Evolutionary conservation across 2,329 filamentous ascomycete genomes (phyloP).

Genomic region (Cercospora berteroae): DNA sequence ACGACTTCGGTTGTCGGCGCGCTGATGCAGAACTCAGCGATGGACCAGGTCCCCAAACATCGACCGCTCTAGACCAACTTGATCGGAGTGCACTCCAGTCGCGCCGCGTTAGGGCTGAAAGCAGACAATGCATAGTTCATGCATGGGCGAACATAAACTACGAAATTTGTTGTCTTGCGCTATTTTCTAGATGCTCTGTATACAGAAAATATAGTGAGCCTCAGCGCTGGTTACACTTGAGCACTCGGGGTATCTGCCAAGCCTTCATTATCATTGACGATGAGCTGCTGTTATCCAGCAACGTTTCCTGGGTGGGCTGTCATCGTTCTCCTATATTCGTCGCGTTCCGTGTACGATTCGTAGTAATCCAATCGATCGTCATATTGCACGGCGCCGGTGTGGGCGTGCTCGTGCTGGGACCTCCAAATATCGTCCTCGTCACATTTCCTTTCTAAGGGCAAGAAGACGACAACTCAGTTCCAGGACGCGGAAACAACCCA

Average conservation of each 20-base stretch:
- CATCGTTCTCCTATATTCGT: background rate
- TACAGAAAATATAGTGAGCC: background rate
- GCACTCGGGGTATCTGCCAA: background rate
- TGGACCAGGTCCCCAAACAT: background rate
- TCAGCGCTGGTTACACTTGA: background rate
- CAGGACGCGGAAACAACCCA: slow-evolving; percentile 52
- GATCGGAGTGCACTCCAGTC: background rate
- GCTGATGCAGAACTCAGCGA: background rate
- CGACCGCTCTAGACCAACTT: background rate
- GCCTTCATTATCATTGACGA: background rate
- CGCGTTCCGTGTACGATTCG: background rate
- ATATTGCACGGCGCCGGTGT: background rate
- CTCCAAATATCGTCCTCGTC: background rate
- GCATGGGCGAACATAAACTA: background rate
- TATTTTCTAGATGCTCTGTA: background rate
- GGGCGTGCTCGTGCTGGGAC: background rate
- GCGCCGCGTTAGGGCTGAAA: background rate
- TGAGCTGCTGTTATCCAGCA: background rate
- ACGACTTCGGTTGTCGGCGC: background rate
- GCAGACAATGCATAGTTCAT: background rate
- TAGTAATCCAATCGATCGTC: background rate
- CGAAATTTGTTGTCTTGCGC: background rate
- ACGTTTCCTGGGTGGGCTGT: too few relatives aligned
- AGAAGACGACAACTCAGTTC: slow-evolving; percentile 35
- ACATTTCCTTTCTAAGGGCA: slow-evolving; percentile 26